These are phyloP conservation scores for Suhomyces maxii DNA, from an alignment of 1,139 yeast genomes.

Conservation along the genomic window DNA sequence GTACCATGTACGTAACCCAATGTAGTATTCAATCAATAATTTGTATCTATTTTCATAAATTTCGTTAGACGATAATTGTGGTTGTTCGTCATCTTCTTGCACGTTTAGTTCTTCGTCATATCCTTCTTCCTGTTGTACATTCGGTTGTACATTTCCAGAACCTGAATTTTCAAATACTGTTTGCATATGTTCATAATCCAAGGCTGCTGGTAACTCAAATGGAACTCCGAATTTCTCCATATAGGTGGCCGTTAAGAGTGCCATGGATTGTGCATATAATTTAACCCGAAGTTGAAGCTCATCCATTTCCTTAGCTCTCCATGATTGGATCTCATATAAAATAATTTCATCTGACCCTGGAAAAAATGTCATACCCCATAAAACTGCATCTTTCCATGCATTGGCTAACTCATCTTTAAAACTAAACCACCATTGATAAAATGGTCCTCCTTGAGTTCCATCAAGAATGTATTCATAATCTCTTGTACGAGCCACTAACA, in stretches of 20 bases:
- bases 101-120: not conserved
- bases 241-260: not conserved
- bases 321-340: slow-evolving; percentile 15
- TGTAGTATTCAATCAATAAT: slow-evolving; percentile 13
- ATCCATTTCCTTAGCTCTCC: slow-evolving; percentile 22
- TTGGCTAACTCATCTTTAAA: slow-evolving; percentile 15
- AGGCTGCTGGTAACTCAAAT: slow-evolving; percentile 4
- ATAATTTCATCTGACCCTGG: slow-evolving; percentile 22
- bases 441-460: slow-evolving; percentile 10
- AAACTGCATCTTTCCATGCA: slow-evolving; percentile 23
- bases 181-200: slow-evolving; percentile 1
- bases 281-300: slow-evolving; percentile 16
- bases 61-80: not conserved
- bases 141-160: not conserved
- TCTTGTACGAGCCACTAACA: slow-evolving; percentile 22
- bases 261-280: slow-evolving; percentile 6
- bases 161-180: not conserved
- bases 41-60: slow-evolving; percentile 12
- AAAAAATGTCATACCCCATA: slow-evolving; percentile 21
- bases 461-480: slow-evolving; percentile 25
- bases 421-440: slow-evolving; percentile 12
- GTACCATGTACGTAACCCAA: slow-evolving; percentile 11
- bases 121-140: not conserved
- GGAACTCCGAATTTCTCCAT: slow-evolving; percentile 4
- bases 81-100: not conserved